Evolutionary conservation across 768 basidiomycete genomes (phyloP), one percentile per base, ranked within the genome.

Genomic region (Boletus rex-veris): DNA sequence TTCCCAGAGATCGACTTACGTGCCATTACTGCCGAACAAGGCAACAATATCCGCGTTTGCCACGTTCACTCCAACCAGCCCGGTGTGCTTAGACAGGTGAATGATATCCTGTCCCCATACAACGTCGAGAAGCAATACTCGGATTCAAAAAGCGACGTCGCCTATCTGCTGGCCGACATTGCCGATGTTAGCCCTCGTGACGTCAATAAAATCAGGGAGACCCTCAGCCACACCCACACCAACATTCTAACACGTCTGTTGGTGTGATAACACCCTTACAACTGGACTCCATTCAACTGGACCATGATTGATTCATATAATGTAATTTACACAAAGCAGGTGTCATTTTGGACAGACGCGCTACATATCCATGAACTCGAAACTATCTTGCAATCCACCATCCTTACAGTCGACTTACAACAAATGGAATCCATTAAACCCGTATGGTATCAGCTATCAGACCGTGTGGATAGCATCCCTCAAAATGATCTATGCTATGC

Each of bases 71-170:
- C 79, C 72, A 99, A 99, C 75, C 83, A 89, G 71, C 93, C 93
- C 47, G 94, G 93, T 78, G 97, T 98, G 45, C 86, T 99, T 66
- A 86, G 84, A 64, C 83, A 86, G 66, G 90, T 99, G 78, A 99
- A 99, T 80, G 90, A 95, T 61, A 88, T 90, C 30, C 76, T 99
- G 39, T 89, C 90, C 45, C 87, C 92, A 37, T 93, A 95, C 80
- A 98, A 99, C 73, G 95, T 99, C 69, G 94, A 96, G 75, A 98
- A 98, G 77, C 97, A 98, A 74, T 98, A 88, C 73, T 94, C 96
- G n/a, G 97, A 99, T 68, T 93, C 92, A 43, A 92, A 92, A 75
- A 90, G 89, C 56, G 91, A 92, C 48, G 74, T 92, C 46, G 93
- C 95, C 24, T 98, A 98, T 72, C 81, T 99, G 58, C 88, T 99